Conservation (phyloP, 2,329 filamentous ascomycete genomes). For the Catunica adiposa region DNA sequence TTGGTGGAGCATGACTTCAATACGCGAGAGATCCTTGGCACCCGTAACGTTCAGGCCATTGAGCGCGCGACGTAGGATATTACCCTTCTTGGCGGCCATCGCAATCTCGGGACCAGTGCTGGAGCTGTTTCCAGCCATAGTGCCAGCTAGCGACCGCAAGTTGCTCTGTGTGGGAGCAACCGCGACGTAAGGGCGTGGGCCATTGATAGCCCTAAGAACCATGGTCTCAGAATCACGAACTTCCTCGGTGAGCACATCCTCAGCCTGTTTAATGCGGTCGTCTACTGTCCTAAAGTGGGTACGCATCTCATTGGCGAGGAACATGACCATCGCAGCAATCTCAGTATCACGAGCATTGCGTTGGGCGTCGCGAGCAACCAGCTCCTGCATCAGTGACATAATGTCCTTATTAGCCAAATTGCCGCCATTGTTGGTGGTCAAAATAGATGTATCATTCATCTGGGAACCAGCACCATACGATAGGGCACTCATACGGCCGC, state of each 20-base stretch:
- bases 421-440: conserved; percentile 48
- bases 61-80: conserved; percentile 84
- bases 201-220: conserved; percentile 64
- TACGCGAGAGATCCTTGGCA: conserved; percentile 70
- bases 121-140: conserved; percentile 27
- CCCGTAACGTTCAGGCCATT: conserved; percentile 81
- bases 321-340: conserved; percentile 83
- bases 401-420: conserved; percentile 93
- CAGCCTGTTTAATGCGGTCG: conserved; percentile 75
- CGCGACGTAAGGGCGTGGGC: conserved; percentile 58
- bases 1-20: conserved; percentile 84
- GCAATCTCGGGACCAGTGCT: conserved; percentile 34
- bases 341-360: conserved; percentile 92
- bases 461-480: conserved; percentile 84
- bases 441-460: conserved; percentile 75
- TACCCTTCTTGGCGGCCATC: conserved; percentile 62
- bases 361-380: conserved; percentile 92
- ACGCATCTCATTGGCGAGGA: conserved; percentile 90
- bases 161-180: conserved; percentile 23
- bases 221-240: conserved; percentile 81
- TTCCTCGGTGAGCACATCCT: conserved; percentile 72
- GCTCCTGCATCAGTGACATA: conserved; percentile 92
- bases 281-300: conserved; percentile 94
- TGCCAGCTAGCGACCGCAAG: conserved; percentile 35
- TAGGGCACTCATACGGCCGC: conserved; percentile 66